These are phyloP conservation scores for Secale cereale DNA, from an alignment of 176 grass and related monocot genomes.

Conservation along the genomic window DNA sequence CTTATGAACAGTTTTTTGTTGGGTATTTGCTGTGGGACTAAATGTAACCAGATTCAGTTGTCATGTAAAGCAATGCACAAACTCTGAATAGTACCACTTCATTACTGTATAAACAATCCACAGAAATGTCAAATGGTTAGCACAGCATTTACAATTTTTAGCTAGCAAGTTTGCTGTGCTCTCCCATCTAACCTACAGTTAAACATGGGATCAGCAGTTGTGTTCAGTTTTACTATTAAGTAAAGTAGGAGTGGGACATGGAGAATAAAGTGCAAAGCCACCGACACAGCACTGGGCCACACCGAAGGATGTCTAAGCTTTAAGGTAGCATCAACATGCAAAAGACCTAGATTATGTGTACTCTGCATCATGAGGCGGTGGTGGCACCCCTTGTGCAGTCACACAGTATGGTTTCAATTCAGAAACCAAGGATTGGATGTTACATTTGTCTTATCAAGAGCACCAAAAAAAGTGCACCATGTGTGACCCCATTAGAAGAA, in stretches of 20 bases:
- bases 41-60: not conserved
- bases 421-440: conserved; percentile 31
- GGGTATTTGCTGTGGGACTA: not conserved
- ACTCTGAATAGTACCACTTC: not conserved
- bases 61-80: not conserved
- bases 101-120: not conserved
- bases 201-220: not conserved
- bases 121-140: not conserved
- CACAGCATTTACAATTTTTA: not conserved
- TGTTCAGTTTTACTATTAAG: conserved; percentile 22
- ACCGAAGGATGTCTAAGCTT: conserved; percentile 56
- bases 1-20: not conserved
- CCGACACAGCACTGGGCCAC: conserved; percentile 52
- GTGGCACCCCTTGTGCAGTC: conserved; percentile 23
- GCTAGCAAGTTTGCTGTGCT: not conserved
- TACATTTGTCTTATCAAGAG: conserved; percentile 72
- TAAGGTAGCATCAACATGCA: conserved; percentile 67
- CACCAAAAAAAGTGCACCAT: conserved; percentile 38
- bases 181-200: conserved; percentile 11
- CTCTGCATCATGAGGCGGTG: conserved; percentile 40
- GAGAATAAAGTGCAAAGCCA: conserved; percentile 93
- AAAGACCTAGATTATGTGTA: conserved; percentile 50
- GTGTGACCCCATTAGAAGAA: conserved; percentile 46
- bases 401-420: conserved; percentile 17
- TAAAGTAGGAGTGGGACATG: conserved; percentile 29